Conservation (phyloP, 73 alveolate genomes). For the Tetrahymena malaccensis region DNA sequence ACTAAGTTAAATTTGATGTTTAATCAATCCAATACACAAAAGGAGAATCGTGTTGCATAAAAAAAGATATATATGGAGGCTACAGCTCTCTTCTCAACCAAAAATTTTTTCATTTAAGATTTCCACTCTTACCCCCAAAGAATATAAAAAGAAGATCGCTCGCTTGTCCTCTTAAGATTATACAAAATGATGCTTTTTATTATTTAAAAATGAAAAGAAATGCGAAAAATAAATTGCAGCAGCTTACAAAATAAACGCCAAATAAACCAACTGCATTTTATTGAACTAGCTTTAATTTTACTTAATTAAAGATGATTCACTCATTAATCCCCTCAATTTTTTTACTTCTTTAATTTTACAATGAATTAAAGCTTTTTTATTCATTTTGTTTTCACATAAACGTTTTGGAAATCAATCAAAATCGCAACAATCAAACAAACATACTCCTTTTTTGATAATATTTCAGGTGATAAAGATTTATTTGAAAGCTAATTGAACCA, state of each 20-base stretch:
- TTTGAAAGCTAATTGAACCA: no score
- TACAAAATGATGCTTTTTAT: neutral
- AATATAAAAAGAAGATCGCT: neutral
- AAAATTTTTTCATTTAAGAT: neutral
- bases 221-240: neutral
- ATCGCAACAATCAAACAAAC: no score
- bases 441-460: neutral
- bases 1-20: neutral
- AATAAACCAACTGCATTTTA: neutral
- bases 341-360: neutral
- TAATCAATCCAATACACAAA: neutral
- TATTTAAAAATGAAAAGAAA: neutral
- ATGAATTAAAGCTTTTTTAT: no score
- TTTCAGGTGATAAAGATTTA: no score
- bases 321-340: neutral
- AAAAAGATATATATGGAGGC: neutral
- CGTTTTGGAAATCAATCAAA: neutral
- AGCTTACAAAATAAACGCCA: neutral
- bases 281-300: neutral
- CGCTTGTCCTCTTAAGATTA: neutral
- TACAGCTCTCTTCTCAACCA: neutral
- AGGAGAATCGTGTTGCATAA: neutral
- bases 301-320: neutral
- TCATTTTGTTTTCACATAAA: neutral
- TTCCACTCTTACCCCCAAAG: neutral